These are phyloP conservation scores for Acephala macrosclerotiorum DNA, from an alignment of 2,329 filamentous ascomycete genomes.

Conservation along the genomic window DNA sequence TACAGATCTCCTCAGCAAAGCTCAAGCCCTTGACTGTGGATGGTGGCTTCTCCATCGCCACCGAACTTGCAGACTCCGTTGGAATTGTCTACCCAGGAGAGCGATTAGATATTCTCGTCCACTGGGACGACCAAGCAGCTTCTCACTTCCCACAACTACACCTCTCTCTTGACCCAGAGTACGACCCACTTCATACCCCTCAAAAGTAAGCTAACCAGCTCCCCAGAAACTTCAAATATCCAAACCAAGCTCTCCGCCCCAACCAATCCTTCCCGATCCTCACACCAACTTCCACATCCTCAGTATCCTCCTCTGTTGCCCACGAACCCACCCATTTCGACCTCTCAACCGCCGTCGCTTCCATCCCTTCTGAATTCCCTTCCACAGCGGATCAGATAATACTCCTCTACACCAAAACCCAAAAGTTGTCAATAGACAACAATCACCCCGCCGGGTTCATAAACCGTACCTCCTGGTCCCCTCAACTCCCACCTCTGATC, in stretches of 20 bases:
- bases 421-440: slow-evolving; percentile 51
- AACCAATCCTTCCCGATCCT: slow-evolving; percentile 48
- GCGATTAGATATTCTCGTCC: slow-evolving; percentile 47
- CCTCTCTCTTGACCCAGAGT: slow-evolving; percentile 48
- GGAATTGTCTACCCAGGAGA: slow-evolving; percentile 51
- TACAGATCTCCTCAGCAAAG: slow-evolving; percentile 24
- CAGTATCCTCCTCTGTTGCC: no score
- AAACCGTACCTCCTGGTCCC: slow-evolving; percentile 54
- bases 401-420: slow-evolving; percentile 54
- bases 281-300: neutral
- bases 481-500: slow-evolving; percentile 45
- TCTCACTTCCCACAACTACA: slow-evolving; percentile 23
- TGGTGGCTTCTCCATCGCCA: slow-evolving; percentile 45
- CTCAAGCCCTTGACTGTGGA: slow-evolving; percentile 44
- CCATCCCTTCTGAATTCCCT: slow-evolving; percentile 31
- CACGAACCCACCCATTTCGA: slow-evolving; percentile 23
- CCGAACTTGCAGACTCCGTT: slow-evolving; percentile 41
- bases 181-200: neutral
- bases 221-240: slow-evolving; percentile 51
- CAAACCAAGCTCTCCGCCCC: slow-evolving; percentile 50
- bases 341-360: slow-evolving; percentile 32
- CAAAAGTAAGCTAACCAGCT: slow-evolving; percentile 4
- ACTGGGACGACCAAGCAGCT: slow-evolving; percentile 6
- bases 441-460: slow-evolving; percentile 55
- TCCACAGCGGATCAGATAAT: slow-evolving; percentile 48